A percentile compares a stretch with the other conserved stretches of the same genome.
These are phyloP conservation scores for Cercospora citrullina DNA, from an alignment of 2,329 filamentous ascomycete genomes.

Conservation along the genomic window DNA sequence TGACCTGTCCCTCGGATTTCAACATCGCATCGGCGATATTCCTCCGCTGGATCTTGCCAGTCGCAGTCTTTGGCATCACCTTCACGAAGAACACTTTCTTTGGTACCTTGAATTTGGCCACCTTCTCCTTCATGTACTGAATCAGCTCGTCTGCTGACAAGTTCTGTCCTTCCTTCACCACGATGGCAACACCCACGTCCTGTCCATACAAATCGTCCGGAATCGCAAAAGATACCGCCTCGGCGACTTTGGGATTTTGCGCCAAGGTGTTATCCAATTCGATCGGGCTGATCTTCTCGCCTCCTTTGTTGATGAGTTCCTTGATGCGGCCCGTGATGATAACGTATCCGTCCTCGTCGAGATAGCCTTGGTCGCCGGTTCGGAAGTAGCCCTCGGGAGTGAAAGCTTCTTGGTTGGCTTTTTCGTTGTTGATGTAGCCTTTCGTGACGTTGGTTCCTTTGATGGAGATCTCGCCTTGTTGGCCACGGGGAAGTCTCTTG, in stretches of 20 bases:
- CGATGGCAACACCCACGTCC: conserved; percentile 74
- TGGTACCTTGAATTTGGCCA: conserved; percentile 83
- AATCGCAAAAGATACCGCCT: conserved; percentile 81
- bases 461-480: conserved; percentile 80
- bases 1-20: conserved; percentile 47
- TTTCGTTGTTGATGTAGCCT: conserved; percentile 80
- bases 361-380: conserved; percentile 82
- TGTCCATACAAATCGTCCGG: conserved; percentile 82
- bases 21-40: conserved; percentile 85
- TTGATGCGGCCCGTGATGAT: conserved; percentile 90
- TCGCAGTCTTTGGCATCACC: conserved; percentile 83
- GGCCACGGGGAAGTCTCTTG: conserved; percentile 65
- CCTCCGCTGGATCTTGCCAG: conserved; percentile 81
- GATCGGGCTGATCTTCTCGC: conserved; percentile 86
- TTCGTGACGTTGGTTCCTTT: conserved; percentile 78
- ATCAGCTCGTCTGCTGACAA: conserved; percentile 61
- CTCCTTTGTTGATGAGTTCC: conserved; percentile 87
- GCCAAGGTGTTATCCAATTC: conserved; percentile 81
- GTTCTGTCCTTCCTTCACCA: conserved; percentile 64
- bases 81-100: conserved; percentile 84
- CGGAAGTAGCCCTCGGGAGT: conserved; percentile 78
- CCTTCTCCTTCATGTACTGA: conserved; percentile 65
- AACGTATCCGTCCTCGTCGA: conserved; percentile 77
- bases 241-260: conserved; percentile 69
- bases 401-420: conserved; percentile 73